Conservation (phyloP, 169 alveolate species). For the Besnoitia besnoiti region DNA sequence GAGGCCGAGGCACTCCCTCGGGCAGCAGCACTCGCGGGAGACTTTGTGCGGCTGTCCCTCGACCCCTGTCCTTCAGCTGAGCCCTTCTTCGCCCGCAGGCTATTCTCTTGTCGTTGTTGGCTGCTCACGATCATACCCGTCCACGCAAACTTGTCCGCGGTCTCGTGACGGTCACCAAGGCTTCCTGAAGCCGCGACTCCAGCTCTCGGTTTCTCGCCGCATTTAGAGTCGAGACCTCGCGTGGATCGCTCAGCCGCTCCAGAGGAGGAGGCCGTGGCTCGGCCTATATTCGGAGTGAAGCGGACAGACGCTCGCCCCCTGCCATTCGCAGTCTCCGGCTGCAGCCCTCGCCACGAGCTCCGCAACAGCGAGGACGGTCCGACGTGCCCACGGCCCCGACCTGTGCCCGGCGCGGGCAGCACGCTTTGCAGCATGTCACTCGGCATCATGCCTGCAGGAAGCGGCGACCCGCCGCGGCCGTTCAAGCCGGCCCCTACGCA, state of each 20-base stretch:
- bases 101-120: not conserved
- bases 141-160: not conserved
- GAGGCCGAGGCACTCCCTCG: not conserved
- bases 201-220: not conserved
- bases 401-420: not conserved
- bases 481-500: not conserved
- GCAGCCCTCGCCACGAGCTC: not conserved
- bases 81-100: too few relatives aligned
- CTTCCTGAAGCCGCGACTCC: not conserved
- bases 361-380: not conserved
- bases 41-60: too few relatives aligned
- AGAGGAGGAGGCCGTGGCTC: not conserved
- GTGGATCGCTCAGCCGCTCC: not conserved
- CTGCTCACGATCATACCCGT: not conserved
- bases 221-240: not conserved
- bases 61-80: not conserved
- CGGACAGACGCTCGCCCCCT: not conserved
- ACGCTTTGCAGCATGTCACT: not conserved
- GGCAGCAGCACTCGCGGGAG: not conserved
- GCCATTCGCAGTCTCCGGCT: not conserved
- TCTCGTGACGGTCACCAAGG: not conserved
- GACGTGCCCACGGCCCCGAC: not conserved
- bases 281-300: not conserved
- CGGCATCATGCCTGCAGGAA: not conserved
- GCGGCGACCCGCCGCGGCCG: not conserved